Evolutionary conservation across 768 basidiomycete genomes (phyloP).

Genomic region (Cyclocybe cylindracea): DNA sequence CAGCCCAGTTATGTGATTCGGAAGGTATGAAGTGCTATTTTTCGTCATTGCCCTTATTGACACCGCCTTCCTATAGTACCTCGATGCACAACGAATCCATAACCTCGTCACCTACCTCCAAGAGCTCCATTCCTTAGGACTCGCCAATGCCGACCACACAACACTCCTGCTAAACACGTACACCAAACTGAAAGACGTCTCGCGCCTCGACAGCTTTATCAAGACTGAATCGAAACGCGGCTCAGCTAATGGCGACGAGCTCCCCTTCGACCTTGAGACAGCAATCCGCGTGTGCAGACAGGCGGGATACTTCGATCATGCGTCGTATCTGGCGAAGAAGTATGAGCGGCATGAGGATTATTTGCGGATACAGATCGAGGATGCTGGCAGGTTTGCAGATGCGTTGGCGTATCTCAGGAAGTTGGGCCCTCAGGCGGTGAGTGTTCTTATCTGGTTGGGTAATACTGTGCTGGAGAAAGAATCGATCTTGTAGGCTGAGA

Average conservation of each 20-base stretch:
- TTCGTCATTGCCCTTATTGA: background rate
- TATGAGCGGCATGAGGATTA: conserved; percentile 94
- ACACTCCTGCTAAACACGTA: conserved; percentile 96
- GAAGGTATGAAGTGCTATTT: conserved; percentile 56
- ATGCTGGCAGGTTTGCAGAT: conserved; percentile 78
- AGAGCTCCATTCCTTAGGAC: conserved; percentile 85
- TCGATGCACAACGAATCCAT: conserved; percentile 94
- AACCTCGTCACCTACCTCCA: conserved; percentile 95
- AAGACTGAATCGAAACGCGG: conserved; percentile 73
- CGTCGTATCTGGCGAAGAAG: conserved; percentile 88
- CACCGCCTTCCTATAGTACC: conserved; percentile 56
- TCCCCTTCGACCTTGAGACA: conserved; percentile 96
- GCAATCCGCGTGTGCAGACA: conserved; percentile 96
- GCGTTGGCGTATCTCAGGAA: conserved; percentile 80
- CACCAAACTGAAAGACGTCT: conserved; percentile 92
- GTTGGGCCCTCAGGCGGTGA: conserved; percentile 76
- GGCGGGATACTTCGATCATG: conserved; percentile 95
- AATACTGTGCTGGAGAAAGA: background rate
- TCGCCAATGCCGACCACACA: conserved; percentile 96
- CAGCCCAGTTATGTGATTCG: conserved; percentile 97
- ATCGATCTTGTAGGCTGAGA: conserved; percentile 63
- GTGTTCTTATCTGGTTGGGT: conserved; percentile 27
- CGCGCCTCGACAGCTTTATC: conserved; percentile 88
- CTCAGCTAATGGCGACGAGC: conserved; percentile 56
- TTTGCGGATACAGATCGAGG: conserved; percentile 91